Percentiles rank a stretch among this genome's conserved stretches.
Conservation (phyloP, 202 grass and related monocot species). For the Brachypodium distachyon region DNA sequence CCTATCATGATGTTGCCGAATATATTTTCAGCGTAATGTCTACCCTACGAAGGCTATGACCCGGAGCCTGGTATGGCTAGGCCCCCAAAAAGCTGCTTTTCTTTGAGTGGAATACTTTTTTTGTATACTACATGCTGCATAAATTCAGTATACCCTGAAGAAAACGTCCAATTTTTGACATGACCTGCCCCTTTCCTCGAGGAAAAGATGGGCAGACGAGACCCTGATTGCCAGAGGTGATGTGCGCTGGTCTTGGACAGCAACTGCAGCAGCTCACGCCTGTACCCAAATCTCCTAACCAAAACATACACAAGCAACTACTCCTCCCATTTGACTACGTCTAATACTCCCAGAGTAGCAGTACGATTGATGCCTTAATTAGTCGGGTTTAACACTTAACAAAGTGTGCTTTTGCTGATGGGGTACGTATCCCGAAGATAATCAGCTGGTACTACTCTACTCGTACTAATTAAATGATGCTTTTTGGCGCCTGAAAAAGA, state of each 20-base stretch:
- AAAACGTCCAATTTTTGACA: conserved; percentile 16
- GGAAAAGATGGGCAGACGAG: conserved; percentile 21
- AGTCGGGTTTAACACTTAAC: not conserved
- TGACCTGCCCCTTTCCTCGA: conserved; percentile 21
- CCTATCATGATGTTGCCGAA: conserved; percentile 10
- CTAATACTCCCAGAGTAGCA: too few relatives aligned
- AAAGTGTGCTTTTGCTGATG: conserved; percentile 2
- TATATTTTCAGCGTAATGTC: conserved; percentile 18
- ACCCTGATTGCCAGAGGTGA: not conserved
- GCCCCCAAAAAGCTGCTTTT: not conserved
- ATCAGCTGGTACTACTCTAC: not conserved
- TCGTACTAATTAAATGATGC: not conserved
- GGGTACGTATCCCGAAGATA: conserved; percentile 13
- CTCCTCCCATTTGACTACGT: too few relatives aligned
- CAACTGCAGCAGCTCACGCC: not conserved
- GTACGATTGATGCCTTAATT: not conserved
- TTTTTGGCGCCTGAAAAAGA: not conserved
- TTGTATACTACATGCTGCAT: conserved; percentile 1
- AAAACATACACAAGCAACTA: not conserved
- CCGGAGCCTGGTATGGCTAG: not conserved
- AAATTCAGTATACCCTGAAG: conserved; percentile 5
- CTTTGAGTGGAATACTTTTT: conserved; percentile 3
- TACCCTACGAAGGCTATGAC: not conserved
- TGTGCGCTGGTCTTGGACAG: not conserved
- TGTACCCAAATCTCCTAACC: not conserved